These are phyloP conservation scores for Fraxinus americana DNA, from an alignment of 257 asterid species.

Conservation along the genomic window DNA sequence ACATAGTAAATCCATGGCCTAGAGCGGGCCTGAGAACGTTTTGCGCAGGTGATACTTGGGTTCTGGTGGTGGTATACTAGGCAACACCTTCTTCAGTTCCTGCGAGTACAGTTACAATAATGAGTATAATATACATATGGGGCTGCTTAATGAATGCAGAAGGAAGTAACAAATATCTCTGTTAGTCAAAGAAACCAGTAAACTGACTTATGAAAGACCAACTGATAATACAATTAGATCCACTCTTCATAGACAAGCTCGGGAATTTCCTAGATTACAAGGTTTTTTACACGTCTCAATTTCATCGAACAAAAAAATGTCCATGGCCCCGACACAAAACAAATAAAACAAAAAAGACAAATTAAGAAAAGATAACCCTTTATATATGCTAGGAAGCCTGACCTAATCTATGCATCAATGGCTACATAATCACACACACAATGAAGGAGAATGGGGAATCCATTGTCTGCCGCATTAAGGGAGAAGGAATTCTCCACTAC, in stretches of 20 bases:
- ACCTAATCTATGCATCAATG: background rate
- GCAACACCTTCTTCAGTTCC: background rate
- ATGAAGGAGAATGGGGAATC: background rate
- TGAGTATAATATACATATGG: background rate
- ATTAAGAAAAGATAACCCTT: too few species aligned
- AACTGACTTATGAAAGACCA: background rate
- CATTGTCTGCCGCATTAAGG: background rate
- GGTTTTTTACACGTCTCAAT: background rate
- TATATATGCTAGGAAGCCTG: background rate
- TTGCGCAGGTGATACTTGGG: background rate
- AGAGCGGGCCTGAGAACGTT: background rate
- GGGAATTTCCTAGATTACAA: background rate
- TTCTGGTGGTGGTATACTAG: conserved; percentile 2
- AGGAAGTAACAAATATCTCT: background rate
- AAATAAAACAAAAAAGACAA: too few species aligned
- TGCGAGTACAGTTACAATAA: background rate
- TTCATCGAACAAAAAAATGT: background rate
- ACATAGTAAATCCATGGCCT: background rate
- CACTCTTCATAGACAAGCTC: background rate
- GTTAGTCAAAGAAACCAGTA: background rate
- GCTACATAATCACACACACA: too few species aligned
- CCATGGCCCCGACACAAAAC: too few species aligned
- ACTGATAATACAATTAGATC: background rate
- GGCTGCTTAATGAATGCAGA: background rate
- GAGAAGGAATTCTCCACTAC: background rate